Conservation (phyloP, 1,284 basidiomycete genomes). For the Mycena sp. region DNA sequence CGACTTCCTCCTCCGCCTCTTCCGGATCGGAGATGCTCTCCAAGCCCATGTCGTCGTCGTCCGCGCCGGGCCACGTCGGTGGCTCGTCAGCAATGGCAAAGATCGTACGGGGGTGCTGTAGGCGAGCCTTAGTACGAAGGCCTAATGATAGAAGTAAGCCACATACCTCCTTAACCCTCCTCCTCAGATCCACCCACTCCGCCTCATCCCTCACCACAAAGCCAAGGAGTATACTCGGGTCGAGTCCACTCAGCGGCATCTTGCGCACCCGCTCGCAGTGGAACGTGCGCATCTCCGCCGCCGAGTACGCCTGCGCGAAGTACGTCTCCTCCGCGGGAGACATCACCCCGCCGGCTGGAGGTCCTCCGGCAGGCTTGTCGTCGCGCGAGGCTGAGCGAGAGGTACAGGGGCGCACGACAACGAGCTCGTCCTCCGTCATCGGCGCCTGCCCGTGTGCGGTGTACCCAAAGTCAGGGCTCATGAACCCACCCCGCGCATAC, state of each 20-base stretch:
- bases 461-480: too few relatives aligned
- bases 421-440: conserved; percentile 29
- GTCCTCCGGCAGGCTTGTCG: background rate
- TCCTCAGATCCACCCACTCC: conserved; percentile 92
- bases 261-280: conserved; percentile 96
- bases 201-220: conserved; percentile 85
- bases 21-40: too few relatives aligned
- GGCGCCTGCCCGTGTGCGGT: too few relatives aligned
- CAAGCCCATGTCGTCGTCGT: conserved; percentile 28
- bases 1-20: too few relatives aligned
- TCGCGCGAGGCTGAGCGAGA: background rate
- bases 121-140: background rate
- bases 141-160: background rate
- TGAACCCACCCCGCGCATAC: conserved; percentile 13
- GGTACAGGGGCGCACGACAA: background rate
- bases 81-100: conserved; percentile 88
- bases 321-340: too few relatives aligned
- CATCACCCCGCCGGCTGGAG: background rate
- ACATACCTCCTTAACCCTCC: conserved; percentile 63
- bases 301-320: too few relatives aligned
- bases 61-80: conserved; percentile 67
- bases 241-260: conserved; percentile 89
- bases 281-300: conserved; percentile 86
- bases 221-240: conserved; percentile 96
- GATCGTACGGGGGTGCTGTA: conserved; percentile 41